Base-by-base conservation (phyloP, 805 yeast genomes). In the Kazachstania viticola region DNA sequence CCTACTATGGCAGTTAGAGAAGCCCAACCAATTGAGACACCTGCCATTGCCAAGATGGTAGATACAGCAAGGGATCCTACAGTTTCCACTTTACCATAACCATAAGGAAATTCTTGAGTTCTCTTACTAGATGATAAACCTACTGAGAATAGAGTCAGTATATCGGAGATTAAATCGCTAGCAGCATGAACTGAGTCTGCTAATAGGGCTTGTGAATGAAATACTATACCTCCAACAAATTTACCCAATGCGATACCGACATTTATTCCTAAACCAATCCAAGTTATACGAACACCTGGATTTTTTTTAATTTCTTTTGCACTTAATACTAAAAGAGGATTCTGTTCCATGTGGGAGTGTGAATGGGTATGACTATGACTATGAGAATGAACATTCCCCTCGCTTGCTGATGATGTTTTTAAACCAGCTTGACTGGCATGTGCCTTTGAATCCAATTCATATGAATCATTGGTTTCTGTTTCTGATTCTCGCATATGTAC, bases 131-230 rank as follows among this genome's bases (percentile, higher is more conserved):
- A 56, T 4, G 93, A 76, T 30, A 79, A 73, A 21, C 81, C 75
- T 14, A 91, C 95, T 1, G 97, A 88, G 4, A 85, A 77, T 35
- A 91, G 63, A 0, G 98, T 91, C 41, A 91, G 61, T 28, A 88
- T 70, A 55, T 91, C 98, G 7, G 94, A 81, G 12, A 91, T 70
- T 61, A 88, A 64, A 57, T 91, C 98, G 29, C 93, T 77, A 14
- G 83, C 67, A 0, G 97, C 88, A 59, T 91, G 98, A 18, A 85
- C 77, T 1, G 96, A 87, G 57, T 91, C 98, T 1, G 98, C 98
- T 30, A 87, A 54, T 35, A 91, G 68, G 2, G 96, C 87, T 54
- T 87, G 95, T 0, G 98, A 91, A 55, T 91, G 94, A 69, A 91
- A 91, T 24, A 75, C 75, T 13, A 83, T 64, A 6, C 98, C 98